Base-by-base conservation (phyloP, 1,139 yeast genomes). In the Hansenula sp. region DNA sequence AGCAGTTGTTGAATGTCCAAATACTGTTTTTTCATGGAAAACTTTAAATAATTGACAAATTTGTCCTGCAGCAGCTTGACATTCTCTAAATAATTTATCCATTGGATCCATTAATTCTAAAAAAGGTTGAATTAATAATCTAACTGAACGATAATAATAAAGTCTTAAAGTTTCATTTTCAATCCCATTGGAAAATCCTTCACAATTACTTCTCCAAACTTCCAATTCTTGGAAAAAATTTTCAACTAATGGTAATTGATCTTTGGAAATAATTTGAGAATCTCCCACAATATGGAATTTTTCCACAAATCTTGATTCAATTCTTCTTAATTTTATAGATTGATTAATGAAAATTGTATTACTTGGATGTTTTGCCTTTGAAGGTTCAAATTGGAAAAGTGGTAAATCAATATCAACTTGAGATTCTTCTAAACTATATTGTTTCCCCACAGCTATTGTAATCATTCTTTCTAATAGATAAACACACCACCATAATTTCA, bases 61-160 rank as follows among this genome's bases (percentile, higher is more conserved):
- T 51, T 76, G 79, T 31, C 83, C 83, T 3, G 82, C 81, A 29
- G 81, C 82, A 2, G 78, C 76, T 51, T 77, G 82, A 55, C 83
- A 77, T 56, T 76, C 80, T 41, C 69, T 67, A 51, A 78, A 77
- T 22, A 78, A 58, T 36, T 73, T 66, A 50, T 76, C 78, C 48
- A 73, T 74, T 7, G 83, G 82, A 41, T 73, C 76, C 48, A 78
- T 53, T 16, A 75, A 57, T 45, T 76, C 82, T 43, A 77, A 53
- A 53, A 75, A 78, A 6, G 84, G 84, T 50, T 77, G 83, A 38
- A 78, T 65, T 44, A 78, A 56, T 28, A 75, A 60, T 40, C 83
- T 61, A 3, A 77, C 77, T 1, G 82, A 71, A 34, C 79, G 65
- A 48, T 76, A 74, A 51, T 78, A 78, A 46, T 76, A 76, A 29